phyloP scores from a whole-genome alignment of 2,329 filamentous ascomycete species.

The Verticillium tricorpus region DNA sequence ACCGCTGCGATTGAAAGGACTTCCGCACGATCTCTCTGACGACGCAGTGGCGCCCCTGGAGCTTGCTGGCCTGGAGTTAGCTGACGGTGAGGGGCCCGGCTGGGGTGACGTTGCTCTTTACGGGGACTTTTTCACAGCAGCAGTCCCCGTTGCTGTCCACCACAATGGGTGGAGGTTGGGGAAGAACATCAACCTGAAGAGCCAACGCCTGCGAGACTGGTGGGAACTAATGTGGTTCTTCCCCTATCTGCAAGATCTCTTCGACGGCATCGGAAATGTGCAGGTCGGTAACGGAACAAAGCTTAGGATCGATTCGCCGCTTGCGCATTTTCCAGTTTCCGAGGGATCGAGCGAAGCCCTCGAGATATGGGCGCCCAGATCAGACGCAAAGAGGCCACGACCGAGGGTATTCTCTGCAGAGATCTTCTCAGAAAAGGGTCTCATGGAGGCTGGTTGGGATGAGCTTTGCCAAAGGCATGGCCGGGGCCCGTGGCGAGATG shows the following conservation, averaged over 20 bases:
- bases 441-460: constrained; percentile 9
- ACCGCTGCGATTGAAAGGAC: constrained; percentile 15
- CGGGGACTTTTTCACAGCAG: constrained; percentile 17
- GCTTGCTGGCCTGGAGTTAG: constrained; percentile 6
- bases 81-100: not conserved
- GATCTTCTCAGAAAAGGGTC: not conserved
- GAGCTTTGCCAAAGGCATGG: constrained; percentile 16
- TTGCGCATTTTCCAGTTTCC: constrained; percentile 13
- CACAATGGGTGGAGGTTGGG: constrained; percentile 17
- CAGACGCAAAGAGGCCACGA: constrained; percentile 3
- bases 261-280: constrained; percentile 3
- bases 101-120: constrained; percentile 14
- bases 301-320: constrained; percentile 5
- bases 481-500: constrained; percentile 24
- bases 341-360: constrained; percentile 8
- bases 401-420: constrained; percentile 6
- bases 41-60: constrained; percentile 14
- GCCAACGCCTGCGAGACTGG: constrained; percentile 13
- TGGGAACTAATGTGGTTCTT: constrained; percentile 20
- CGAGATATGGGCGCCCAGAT: constrained; percentile 17
- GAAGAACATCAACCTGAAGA: constrained; percentile 9
- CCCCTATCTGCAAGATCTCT: constrained; percentile 14
- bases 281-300: not conserved
- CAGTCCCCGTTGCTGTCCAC: constrained; percentile 17
- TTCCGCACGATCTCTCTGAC: too few species aligned